These are phyloP conservation scores for Emericellopsis atlantica DNA, from an alignment of 2,329 filamentous ascomycete species.

Conservation along the genomic window DNA sequence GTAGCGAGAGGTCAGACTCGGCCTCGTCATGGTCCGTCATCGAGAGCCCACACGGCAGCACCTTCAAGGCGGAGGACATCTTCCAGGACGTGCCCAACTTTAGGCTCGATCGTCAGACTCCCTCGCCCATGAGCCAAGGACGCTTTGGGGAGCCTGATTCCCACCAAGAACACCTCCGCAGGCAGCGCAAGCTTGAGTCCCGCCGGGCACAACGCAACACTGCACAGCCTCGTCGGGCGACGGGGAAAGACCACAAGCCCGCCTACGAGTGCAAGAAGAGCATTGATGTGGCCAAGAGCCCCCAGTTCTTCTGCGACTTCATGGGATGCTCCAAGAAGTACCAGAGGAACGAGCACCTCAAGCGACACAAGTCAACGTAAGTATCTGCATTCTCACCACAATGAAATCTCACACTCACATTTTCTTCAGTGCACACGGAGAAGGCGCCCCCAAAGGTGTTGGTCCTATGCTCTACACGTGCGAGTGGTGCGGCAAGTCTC, in stretches of 20 bases:
- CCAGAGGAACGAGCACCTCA: conserved; percentile 41
- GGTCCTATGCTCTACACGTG: conserved; percentile 25
- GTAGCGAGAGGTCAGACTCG: conserved; percentile 23
- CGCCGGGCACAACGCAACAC: conserved; percentile 30
- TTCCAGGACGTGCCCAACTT: conserved; percentile 17
- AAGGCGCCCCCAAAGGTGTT: conserved; percentile 11
- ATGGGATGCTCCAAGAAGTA: conserved; percentile 34
- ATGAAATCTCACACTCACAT: conserved; percentile 1
- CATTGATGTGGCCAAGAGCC: conserved; percentile 22
- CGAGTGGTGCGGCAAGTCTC: conserved; percentile 27
- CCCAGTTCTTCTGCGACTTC: conserved; percentile 31
- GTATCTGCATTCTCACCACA: conserved; percentile 9
- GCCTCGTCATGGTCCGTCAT: conserved; percentile 24
- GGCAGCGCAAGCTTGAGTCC: conserved; percentile 25
- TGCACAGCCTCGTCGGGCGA: conserved; percentile 24
- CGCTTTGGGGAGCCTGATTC: conserved; percentile 4
- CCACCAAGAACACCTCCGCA: conserved; percentile 15
- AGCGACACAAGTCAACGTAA: conserved; percentile 40
- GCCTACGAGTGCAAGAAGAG: conserved; percentile 7
- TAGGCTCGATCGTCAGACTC: conserved; percentile 21
- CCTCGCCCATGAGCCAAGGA: conserved; percentile 15
- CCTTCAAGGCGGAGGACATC: conserved; percentile 7
- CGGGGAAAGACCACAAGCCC: conserved; percentile 8
- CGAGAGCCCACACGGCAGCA: conserved; percentile 17
- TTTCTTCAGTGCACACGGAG: conserved; percentile 14